phyloP scores from a whole-genome alignment of 495 filamentous ascomycete genomes.

The Penicillium ochrochloron region DNA sequence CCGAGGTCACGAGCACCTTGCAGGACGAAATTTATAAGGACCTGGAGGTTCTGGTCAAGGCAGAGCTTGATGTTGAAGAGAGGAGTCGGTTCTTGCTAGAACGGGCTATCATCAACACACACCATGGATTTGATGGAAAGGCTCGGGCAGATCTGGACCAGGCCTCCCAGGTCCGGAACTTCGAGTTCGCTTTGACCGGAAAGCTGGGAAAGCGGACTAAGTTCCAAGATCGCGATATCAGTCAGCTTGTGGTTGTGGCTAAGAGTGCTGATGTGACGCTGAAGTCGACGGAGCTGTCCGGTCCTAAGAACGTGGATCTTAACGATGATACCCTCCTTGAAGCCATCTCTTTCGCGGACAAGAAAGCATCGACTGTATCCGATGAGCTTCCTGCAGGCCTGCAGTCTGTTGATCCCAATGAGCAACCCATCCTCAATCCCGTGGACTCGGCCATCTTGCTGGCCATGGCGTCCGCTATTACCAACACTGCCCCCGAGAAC shows the following conservation, averaged over 20 bases:
- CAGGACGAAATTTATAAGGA: constrained; percentile 62
- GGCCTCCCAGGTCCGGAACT: constrained; percentile 65
- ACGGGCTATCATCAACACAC: constrained; percentile 78
- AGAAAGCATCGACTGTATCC: constrained; percentile 43
- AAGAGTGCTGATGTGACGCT: constrained; percentile 59
- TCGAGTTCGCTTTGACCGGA: constrained; percentile 85
- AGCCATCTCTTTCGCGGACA: constrained; percentile 74
- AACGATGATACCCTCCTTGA: constrained; percentile 96
- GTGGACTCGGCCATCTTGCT: constrained; percentile 86
- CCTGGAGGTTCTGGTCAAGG: constrained; percentile 45
- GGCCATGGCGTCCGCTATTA: constrained; percentile 80
- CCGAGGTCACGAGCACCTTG: constrained; percentile 70
- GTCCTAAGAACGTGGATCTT: constrained; percentile 71
- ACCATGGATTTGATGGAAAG: constrained; percentile 79
- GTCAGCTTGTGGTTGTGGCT: constrained; percentile 90
- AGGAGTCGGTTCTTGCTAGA: constrained; percentile 75
- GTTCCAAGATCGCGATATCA: constrained; percentile 87
- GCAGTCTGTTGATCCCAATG: constrained; percentile 66
- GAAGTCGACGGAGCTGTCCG: constrained; percentile 31
- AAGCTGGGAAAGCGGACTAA: constrained; percentile 88
- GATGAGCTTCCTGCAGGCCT: constrained; percentile 66
- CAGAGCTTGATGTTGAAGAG: constrained; percentile 48
- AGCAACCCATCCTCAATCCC: constrained; percentile 81
- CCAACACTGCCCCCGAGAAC: constrained; percentile 81
- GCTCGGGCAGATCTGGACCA: constrained; percentile 71